Percentiles rank a stretch among this genome's conserved stretches.
These are phyloP conservation scores for Phytophthora colocasiae DNA, from an alignment of 352 stramenopile genomes.

Conservation along the genomic window DNA sequence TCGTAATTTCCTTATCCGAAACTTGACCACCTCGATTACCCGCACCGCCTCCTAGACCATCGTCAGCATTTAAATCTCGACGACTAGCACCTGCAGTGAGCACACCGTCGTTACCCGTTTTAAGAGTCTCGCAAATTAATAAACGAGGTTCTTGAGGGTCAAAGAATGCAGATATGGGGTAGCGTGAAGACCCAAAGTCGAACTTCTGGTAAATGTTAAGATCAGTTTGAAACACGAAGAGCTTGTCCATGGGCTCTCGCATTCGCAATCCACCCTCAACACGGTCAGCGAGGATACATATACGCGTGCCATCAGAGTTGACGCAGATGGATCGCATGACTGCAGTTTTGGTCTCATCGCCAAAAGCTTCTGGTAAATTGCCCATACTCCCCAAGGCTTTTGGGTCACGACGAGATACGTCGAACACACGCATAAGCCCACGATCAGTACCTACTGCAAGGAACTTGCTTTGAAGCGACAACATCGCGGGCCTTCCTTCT, in stretches of 20 bases:
- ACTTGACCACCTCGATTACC: slow-evolving; percentile 35
- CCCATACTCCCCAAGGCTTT: slow-evolving; percentile 90
- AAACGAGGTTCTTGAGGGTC: slow-evolving; percentile 90
- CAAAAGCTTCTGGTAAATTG: slow-evolving; percentile 67
- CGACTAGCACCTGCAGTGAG: slow-evolving; percentile 13
- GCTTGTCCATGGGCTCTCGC: slow-evolving; percentile 82
- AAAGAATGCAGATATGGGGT: slow-evolving; percentile 90
- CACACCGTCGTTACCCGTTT: slow-evolving; percentile 45
- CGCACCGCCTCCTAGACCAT: slow-evolving; percentile 12
- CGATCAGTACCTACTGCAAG: slow-evolving; percentile 90
- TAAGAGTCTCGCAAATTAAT: slow-evolving; percentile 85
- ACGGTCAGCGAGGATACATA: slow-evolving; percentile 88
- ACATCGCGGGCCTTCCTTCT: slow-evolving; percentile 82
- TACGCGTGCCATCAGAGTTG: slow-evolving; percentile 91
- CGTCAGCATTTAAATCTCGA: slow-evolving; percentile 30
- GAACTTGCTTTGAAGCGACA: slow-evolving; percentile 92
- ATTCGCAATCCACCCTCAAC: slow-evolving; percentile 83
- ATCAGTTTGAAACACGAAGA: slow-evolving; percentile 93
- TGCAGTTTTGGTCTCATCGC: slow-evolving; percentile 58
- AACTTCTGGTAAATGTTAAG: slow-evolving; percentile 91
- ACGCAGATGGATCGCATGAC: slow-evolving; percentile 78
- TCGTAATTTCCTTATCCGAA: slow-evolving; percentile 88
- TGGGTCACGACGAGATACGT: slow-evolving; percentile 84
- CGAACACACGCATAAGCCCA: slow-evolving; percentile 88
- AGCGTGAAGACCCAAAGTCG: slow-evolving; percentile 83